These are phyloP conservation scores for Penicillium maclennaniae DNA, from an alignment of 495 filamentous ascomycete genomes.

Conservation along the genomic window DNA sequence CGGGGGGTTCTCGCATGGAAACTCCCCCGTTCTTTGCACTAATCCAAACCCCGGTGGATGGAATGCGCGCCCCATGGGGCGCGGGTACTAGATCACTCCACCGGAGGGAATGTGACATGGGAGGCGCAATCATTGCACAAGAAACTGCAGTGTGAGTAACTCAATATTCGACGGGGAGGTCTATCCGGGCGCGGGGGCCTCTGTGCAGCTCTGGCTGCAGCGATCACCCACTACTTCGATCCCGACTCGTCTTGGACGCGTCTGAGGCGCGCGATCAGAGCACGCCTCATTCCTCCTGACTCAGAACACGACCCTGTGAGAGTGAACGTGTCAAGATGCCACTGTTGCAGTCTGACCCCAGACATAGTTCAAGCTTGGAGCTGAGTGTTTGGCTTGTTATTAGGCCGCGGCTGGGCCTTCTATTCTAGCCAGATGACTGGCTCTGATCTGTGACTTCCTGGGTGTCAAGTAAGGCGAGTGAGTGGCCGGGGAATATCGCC, in stretches of 20 bases:
- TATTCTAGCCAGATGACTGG: background rate
- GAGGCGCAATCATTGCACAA: constrained; percentile 6
- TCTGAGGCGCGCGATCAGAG: background rate
- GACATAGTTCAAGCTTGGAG: background rate
- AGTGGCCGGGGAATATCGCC: constrained; percentile 1
- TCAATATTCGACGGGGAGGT: background rate
- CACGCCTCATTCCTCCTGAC: constrained; percentile 6
- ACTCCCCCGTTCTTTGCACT: background rate
- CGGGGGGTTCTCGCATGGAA: background rate
- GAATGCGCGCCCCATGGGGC: constrained; percentile 12
- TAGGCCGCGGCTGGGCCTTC: background rate
- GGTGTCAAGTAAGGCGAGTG: background rate
- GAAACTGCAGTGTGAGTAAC: constrained; percentile 6
- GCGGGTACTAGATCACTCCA: constrained; percentile 5
- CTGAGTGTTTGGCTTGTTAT: background rate
- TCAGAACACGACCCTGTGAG: constrained; percentile 2
- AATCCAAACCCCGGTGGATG: constrained; percentile 1
- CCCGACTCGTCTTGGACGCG: constrained; percentile 8
- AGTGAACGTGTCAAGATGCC: constrained; percentile 1
- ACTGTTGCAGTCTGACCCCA: constrained; percentile 8
- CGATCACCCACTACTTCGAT: constrained; percentile 1
- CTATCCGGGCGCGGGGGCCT: constrained; percentile 1
- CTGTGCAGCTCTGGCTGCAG: background rate
- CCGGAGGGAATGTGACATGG: constrained; percentile 11
- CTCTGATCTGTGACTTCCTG: too few relatives aligned